Evolutionary conservation across 1,284 basidiomycete species (phyloP).

Genomic region (Pseudozyma hubeiensis): DNA sequence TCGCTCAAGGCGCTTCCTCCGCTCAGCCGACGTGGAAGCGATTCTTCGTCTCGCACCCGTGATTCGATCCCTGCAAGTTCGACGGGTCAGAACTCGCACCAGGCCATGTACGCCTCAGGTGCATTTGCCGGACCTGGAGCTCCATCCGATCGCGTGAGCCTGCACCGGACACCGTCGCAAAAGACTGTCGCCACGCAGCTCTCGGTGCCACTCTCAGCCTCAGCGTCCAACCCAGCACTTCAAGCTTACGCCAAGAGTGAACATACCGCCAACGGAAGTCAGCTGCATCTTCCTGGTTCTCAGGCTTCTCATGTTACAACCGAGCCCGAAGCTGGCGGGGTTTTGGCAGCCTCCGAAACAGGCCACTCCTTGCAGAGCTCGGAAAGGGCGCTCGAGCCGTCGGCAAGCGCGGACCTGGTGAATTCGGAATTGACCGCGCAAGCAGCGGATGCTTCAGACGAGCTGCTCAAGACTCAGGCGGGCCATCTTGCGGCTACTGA

Average conservation of each 20-base stretch:
- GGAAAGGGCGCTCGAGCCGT: constrained; percentile 9
- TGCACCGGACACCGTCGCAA: constrained; percentile 61
- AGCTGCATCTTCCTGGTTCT: constrained; percentile 20
- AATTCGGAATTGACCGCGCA: constrained; percentile 16
- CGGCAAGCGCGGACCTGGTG: constrained; percentile 3
- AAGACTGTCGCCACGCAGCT: constrained; percentile 61
- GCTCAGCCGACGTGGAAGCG: constrained; percentile 61
- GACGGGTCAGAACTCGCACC: constrained; percentile 54
- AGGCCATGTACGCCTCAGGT: constrained; percentile 46
- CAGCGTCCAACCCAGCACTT: constrained; percentile 39
- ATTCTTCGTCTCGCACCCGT: constrained; percentile 53
- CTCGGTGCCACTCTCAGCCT: constrained; percentile 55
- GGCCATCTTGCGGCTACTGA: constrained; percentile 33
- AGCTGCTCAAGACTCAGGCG: constrained; percentile 30
- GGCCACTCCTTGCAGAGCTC: constrained; percentile 2
- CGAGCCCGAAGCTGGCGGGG: constrained; percentile 4
- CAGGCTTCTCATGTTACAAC: constrained; percentile 10
- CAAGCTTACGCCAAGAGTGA: constrained; percentile 37
- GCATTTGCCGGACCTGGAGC: constrained; percentile 28
- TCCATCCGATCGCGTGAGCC: constrained; percentile 38
- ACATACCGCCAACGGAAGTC: constrained; percentile 29
- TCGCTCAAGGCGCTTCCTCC: constrained; percentile 63
- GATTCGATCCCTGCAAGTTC: constrained; percentile 53
- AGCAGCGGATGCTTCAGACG: background rate
- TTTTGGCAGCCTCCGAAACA: background rate